phyloP scores from a whole-genome alignment of 108 stramenopile species.

The Nitzschia palea region DNA sequence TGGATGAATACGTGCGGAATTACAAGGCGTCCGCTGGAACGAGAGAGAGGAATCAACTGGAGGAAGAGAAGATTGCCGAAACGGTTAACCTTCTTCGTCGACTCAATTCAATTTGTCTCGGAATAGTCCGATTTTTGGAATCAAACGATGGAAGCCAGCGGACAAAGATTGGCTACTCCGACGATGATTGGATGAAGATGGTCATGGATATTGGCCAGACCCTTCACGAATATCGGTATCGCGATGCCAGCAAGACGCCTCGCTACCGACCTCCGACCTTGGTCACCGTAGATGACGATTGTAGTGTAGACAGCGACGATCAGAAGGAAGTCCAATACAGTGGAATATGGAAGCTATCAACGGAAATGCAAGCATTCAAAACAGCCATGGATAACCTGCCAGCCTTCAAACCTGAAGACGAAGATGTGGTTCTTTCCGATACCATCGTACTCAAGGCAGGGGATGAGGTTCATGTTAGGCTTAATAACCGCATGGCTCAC shows the following conservation, averaged over 20 bases:
- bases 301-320: conserved; percentile 24
- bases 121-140: conserved; percentile 34
- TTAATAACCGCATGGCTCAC: conserved; percentile 38
- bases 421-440: conserved; percentile 31
- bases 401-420: conserved; percentile 9
- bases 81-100: conserved; percentile 47
- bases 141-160: conserved; percentile 6
- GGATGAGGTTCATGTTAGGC: conserved; percentile 38
- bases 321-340: conserved; percentile 30
- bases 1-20: conserved; percentile 46
- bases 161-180: background rate
- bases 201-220: conserved; percentile 61
- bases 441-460: conserved; percentile 32
- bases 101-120: conserved; percentile 53
- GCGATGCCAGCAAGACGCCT: conserved; percentile 36
- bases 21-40: too few relatives aligned
- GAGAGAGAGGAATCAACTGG: conserved; percentile 4
- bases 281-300: conserved; percentile 6
- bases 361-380: conserved; percentile 37
- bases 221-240: conserved; percentile 72
- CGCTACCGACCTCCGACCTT: conserved; percentile 22
- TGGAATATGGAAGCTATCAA: conserved; percentile 38
- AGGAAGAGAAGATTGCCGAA: conserved; percentile 28
- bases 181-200: conserved; percentile 44
- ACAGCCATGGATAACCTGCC: conserved; percentile 41